These are phyloP conservation scores for Penicillium paxilli DNA, from an alignment of 495 filamentous ascomycete genomes.

Conservation along the genomic window DNA sequence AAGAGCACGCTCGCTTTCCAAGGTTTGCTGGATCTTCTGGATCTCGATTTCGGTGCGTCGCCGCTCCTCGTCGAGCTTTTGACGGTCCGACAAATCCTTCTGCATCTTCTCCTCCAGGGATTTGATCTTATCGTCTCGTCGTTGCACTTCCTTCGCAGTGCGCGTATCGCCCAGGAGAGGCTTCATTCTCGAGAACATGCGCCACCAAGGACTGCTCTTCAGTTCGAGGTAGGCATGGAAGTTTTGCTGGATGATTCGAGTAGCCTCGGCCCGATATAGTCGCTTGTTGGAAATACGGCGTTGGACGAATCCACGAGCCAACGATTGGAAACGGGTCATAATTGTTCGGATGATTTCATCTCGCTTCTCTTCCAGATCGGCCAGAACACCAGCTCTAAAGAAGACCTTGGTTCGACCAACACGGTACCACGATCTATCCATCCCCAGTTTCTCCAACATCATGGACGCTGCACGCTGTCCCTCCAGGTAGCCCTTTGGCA, in stretches of 20 bases:
- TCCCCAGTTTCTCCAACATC: slow-evolving; percentile 85
- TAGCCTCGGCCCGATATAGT: slow-evolving; percentile 91
- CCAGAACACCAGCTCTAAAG: slow-evolving; percentile 94
- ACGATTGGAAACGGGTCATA: slow-evolving; percentile 89
- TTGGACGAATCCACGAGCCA: slow-evolving; percentile 86
- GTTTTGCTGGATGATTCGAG: slow-evolving; percentile 91
- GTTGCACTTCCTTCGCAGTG: slow-evolving; percentile 88
- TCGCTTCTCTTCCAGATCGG: slow-evolving; percentile 93
- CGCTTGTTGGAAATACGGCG: slow-evolving; percentile 86
- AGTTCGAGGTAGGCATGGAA: slow-evolving; percentile 87
- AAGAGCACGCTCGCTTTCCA: slow-evolving; percentile 92
- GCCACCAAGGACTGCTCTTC: slow-evolving; percentile 94
- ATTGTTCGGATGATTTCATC: slow-evolving; percentile 91
- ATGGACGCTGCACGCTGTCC: slow-evolving; percentile 80
- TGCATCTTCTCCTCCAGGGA: slow-evolving; percentile 82
- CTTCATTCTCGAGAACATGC: slow-evolving; percentile 91
- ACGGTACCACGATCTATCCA: slow-evolving; percentile 84
- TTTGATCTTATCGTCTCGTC: slow-evolving; percentile 88
- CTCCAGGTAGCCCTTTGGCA: slow-evolving; percentile 89
- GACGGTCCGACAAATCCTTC: slow-evolving; percentile 69
- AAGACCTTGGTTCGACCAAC: slow-evolving; percentile 98
- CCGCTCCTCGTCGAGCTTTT: slow-evolving; percentile 87
- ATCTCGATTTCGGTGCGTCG: slow-evolving; percentile 85
- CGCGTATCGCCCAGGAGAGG: slow-evolving; percentile 89
- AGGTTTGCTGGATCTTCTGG: slow-evolving; percentile 82